A percentile compares a stretch with the other conserved stretches of the same genome.
Conservation (phyloP, 257 asterid genomes). For the Asclepias syriaca region DNA sequence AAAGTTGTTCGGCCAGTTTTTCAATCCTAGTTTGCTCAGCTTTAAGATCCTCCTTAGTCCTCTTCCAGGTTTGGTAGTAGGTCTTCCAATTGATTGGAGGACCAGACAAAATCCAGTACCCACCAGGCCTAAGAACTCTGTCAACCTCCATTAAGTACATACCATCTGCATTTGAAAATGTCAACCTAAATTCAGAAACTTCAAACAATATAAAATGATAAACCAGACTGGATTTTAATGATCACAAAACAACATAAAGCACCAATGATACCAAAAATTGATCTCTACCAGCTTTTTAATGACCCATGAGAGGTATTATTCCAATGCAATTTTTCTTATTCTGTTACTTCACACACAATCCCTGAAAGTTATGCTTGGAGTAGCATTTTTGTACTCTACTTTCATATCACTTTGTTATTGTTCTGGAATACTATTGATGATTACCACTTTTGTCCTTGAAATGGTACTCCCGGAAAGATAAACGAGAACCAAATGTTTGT, state of each 20-base stretch:
- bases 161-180: conserved; percentile 47
- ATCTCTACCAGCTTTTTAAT: too few relatives aligned
- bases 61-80: conserved; percentile 70
- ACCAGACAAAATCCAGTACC: conserved; percentile 90
- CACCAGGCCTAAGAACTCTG: conserved; percentile 91
- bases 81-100: conserved; percentile 98
- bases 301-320: neutral
- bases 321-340: too few relatives aligned
- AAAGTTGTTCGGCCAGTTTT: conserved; percentile 76
- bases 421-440: neutral
- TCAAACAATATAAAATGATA: neutral
- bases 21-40: conserved; percentile 78
- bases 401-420: neutral
- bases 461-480: neutral
- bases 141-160: conserved; percentile 85
- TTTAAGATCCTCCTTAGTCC: conserved; percentile 66
- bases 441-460: too few relatives aligned
- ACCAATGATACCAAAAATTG: neutral
- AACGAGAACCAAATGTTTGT: neutral
- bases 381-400: neutral
- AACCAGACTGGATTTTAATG: neutral
- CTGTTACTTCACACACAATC: neutral
- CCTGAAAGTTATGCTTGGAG: too few relatives aligned
- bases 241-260: neutral
- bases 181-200: conserved; percentile 5